A percentile compares a stretch with the other conserved stretches of the same genome.
phyloP scores from a whole-genome alignment of 1,284 basidiomycete species.

The Heterobasidion occidentale region DNA sequence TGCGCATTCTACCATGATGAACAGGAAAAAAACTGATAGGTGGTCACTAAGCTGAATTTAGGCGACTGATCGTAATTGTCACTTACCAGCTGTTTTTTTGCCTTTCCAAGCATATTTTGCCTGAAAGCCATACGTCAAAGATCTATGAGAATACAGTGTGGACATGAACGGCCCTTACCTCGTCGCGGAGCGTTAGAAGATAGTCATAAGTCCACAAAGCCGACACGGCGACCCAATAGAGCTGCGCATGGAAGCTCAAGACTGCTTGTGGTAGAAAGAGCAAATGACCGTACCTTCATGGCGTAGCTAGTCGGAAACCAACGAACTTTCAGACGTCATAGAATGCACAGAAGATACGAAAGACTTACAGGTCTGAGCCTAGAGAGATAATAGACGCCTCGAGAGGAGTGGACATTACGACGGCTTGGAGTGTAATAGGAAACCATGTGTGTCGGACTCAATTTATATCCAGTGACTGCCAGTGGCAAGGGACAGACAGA shows the following conservation, averaged over 20 bases:
- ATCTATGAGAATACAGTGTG: neutral
- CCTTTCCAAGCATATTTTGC: neutral
- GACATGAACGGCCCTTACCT: neutral
- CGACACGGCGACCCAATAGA: neutral
- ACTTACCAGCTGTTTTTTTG: neutral
- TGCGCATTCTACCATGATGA: neutral
- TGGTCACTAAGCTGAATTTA: neutral
- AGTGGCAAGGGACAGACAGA: neutral
- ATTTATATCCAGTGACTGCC: neutral
- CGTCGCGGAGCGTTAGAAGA: neutral
- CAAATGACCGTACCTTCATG: neutral
- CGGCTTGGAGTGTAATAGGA: neutral
- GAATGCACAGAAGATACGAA: neutral
- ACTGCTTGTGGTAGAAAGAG: neutral
- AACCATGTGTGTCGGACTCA: neutral
- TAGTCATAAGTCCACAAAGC: neutral
- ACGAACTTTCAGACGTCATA: neutral
- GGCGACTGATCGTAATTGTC: neutral
- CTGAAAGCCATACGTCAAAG: neutral
- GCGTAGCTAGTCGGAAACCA: neutral
- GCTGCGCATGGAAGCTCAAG: neutral
- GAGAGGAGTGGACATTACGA: neutral
- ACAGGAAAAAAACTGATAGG: neutral
- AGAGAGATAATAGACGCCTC: neutral
- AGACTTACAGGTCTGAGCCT: neutral